Base-by-base conservation (phyloP, 192 early-diverging fungal species). In the Linnemannia elongata region DNA sequence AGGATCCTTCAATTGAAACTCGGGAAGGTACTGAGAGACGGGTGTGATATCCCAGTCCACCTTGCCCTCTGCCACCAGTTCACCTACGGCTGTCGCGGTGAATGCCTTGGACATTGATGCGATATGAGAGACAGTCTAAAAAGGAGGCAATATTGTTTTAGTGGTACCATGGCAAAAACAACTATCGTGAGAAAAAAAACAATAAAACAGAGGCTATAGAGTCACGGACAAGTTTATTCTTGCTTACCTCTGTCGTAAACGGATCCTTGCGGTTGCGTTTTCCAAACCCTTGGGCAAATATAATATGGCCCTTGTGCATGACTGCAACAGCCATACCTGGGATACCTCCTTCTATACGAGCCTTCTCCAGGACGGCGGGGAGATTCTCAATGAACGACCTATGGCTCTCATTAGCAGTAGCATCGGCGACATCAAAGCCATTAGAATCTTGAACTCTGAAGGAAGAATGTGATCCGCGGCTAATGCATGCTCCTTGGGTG, bases 1-100 rank as follows among this genome's bases (percentile, higher is more conserved):
- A 5, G 72, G 71, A 22, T 80, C 79, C 39, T 80, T 73, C 72
- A 80, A 72, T 57, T 74, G 24, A 22, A 80, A 80, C 55, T 80
- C 79, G 6, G 79, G 79, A 5, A 80, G 79, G 35, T 80, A 80
- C 17, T 72, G 63, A n/a, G 36, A 44, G 15, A 74, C 72, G 3
- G 79, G 30, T 2, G 72, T 74, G 27, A 4, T 80, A 60, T 80
- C 79, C 79, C 79, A 80, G 55, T 80, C 72, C 10, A 80, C 33
- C 72, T 80, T 80, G 27, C 70, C 70, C 30, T 80, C 72, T 3
- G 79, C 79, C 1, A 80, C 72, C 54, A 80, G 7, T 49, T 80
- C 79, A 30, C 79, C 79, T 17, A 80, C 73, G 6, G 70, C 54
- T 0, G 79, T 71, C 0, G 79, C 70, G 0, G 79, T 74, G 33